Conservation (phyloP, 257 asterid species). For the Scutellaria baicalensis region DNA sequence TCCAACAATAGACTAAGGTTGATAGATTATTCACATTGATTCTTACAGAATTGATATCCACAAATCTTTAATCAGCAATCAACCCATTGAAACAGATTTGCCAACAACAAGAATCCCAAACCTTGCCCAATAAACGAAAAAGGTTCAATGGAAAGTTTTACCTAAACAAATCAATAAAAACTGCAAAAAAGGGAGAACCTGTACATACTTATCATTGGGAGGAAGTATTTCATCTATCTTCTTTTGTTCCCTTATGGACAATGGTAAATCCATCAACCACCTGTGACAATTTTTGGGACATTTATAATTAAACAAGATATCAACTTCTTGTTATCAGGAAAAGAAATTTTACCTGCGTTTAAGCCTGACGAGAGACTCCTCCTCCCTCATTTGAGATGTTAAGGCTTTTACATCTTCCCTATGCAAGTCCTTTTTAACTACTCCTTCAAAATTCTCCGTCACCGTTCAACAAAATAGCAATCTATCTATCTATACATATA, state of each 20-base stretch:
- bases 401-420: constrained; percentile 30
- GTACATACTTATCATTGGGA: constrained; percentile 40
- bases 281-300: constrained; percentile 18
- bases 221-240: constrained; percentile 34
- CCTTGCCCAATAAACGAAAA: background rate
- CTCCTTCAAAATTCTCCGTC: constrained; percentile 20
- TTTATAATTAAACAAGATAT: background rate
- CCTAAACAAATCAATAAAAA: background rate
- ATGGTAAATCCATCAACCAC: constrained; percentile 71
- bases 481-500: no score
- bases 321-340: background rate
- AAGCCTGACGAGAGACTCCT: constrained; percentile 48
- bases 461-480: background rate
- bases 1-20: background rate
- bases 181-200: background rate
- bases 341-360: constrained; percentile 47
- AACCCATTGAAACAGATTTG: background rate
- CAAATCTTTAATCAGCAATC: background rate
- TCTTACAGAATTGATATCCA: background rate
- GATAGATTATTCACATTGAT: background rate
- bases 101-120: background rate
- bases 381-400: constrained; percentile 31
- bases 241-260: constrained; percentile 36
- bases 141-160: background rate
- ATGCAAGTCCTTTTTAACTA: constrained; percentile 1